Evolutionary conservation across 371 early-diverging fungal species (phyloP).

Genomic region (Lichtheimia ornata): DNA sequence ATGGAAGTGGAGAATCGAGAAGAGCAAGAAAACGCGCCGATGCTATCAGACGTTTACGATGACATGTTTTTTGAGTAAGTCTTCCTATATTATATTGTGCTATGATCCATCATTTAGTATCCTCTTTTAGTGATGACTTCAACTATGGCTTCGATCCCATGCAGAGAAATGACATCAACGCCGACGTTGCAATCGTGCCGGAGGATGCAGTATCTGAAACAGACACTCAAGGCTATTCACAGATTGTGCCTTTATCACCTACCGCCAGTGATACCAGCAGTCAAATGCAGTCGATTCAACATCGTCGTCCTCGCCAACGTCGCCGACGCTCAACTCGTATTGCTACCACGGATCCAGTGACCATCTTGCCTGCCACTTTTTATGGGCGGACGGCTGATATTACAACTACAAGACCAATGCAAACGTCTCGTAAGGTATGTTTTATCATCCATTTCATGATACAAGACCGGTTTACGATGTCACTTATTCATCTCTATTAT

Average conservation of each 20-base stretch:
- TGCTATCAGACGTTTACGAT: too few species aligned
- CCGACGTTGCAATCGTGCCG: neutral
- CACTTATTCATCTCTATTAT: too few species aligned
- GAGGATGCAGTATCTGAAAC: neutral
- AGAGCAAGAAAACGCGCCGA: too few species aligned
- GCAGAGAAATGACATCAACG: too few species aligned
- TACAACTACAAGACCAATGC: neutral
- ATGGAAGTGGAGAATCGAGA: too few species aligned
- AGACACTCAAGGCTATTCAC: neutral
- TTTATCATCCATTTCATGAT: too few species aligned
- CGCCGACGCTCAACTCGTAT: neutral
- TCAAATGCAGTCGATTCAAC: neutral
- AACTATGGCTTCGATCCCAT: too few species aligned
- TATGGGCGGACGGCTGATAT: neutral
- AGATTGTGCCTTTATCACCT: neutral
- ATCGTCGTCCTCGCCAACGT: neutral
- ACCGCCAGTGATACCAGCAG: neutral
- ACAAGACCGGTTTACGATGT: too few species aligned
- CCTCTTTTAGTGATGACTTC: too few species aligned
- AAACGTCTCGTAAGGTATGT: neutral
- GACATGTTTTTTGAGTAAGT: too few species aligned
- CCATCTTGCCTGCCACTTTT: conserved; percentile 2
- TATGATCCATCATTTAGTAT: too few species aligned
- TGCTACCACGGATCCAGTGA: neutral
- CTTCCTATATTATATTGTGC: too few species aligned